These are phyloP conservation scores for Podospora tetraspora DNA, from an alignment of 495 filamentous ascomycete genomes.

Conservation along the genomic window DNA sequence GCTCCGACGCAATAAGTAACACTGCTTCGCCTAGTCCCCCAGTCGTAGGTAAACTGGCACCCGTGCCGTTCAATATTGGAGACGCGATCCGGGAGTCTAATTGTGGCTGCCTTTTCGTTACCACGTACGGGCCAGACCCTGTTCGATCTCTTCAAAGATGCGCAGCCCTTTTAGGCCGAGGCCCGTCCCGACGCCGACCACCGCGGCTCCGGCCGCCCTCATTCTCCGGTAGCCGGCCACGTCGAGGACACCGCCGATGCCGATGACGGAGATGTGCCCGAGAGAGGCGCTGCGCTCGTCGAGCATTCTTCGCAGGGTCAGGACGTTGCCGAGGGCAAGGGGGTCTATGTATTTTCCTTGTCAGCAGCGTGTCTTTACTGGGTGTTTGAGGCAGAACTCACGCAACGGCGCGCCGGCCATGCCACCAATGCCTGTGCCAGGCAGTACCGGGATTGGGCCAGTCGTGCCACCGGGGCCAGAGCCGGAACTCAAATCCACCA, in stretches of 20 bases:
- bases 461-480: neutral
- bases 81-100: neutral
- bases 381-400: neutral
- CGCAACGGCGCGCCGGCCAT: slow-evolving; percentile 63
- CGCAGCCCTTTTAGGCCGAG: slow-evolving; percentile 53
- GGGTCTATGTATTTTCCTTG: slow-evolving; percentile 29
- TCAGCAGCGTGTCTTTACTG: neutral
- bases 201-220: slow-evolving; percentile 55
- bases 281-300: slow-evolving; percentile 37
- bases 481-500: slow-evolving; percentile 32
- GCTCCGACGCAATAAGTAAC: neutral
- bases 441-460: slow-evolving; percentile 36
- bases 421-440: slow-evolving; percentile 55
- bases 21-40: neutral
- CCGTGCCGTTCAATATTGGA: neutral
- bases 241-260: slow-evolving; percentile 63
- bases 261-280: slow-evolving; percentile 51
- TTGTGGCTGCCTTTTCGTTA: neutral
- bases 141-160: slow-evolving; percentile 48
- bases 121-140: slow-evolving; percentile 13
- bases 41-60: neutral
- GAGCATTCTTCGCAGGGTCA: slow-evolving; percentile 51
- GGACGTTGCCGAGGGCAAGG: slow-evolving; percentile 67
- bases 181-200: slow-evolving; percentile 60
- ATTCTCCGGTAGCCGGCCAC: slow-evolving; percentile 54